Percentiles rank a stretch among this genome's conserved stretches.
Evolutionary conservation across 192 early-diverging fungal species (phyloP).

Genomic region (Piromyces sp.): DNA sequence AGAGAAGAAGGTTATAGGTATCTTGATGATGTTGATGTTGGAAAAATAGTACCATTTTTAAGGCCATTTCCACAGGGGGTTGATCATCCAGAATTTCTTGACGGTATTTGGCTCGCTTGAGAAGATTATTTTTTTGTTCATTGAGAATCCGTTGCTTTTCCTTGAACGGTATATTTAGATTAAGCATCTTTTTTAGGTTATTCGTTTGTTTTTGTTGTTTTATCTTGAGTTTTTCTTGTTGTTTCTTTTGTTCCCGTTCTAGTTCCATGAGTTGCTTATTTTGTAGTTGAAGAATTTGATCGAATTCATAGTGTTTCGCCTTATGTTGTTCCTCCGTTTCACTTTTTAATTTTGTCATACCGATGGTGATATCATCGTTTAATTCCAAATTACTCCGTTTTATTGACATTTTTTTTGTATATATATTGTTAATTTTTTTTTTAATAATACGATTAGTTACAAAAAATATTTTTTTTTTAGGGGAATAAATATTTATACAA

Average conservation of each 20-base stretch:
- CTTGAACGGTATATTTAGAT: not conserved
- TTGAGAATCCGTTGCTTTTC: not conserved
- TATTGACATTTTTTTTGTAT: not conserved
- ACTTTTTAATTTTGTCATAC: not conserved
- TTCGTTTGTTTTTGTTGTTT: not conserved
- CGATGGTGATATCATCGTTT: not conserved
- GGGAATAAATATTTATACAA: no score
- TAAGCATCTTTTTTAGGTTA: not conserved
- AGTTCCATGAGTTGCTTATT: not conserved
- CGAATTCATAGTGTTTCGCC: not conserved
- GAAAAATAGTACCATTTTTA: not conserved
- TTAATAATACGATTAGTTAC: no score
- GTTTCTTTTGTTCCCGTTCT: not conserved
- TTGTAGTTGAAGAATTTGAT: not conserved
- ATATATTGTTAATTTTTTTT: no score
- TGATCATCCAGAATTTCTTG: not conserved
- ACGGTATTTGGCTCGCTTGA: not conserved
- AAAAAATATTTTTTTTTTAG: no score
- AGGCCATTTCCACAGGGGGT: not conserved
- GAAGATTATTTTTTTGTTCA: not conserved
- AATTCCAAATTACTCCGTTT: not conserved
- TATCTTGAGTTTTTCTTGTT: not conserved
- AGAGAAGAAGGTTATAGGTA: not conserved
- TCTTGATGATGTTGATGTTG: not conserved
- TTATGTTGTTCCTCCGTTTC: not conserved